Conservation (phyloP, 1,284 basidiomycete genomes). For the Coriolopsis trogii region DNA sequence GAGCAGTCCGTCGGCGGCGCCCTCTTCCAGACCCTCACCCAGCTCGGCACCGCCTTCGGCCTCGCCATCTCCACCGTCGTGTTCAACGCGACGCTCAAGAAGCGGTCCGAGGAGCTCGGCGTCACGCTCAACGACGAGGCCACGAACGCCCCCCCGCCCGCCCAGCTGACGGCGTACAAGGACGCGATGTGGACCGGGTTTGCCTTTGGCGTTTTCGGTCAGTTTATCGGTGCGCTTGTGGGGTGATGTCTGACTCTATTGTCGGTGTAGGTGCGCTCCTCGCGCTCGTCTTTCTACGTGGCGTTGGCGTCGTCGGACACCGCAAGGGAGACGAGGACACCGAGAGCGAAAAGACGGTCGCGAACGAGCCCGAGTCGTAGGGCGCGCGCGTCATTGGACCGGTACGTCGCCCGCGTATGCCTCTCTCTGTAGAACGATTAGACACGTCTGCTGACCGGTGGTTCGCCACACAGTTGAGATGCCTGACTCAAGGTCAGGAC, state of each 20-base stretch:
- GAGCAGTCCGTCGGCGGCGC: slow-evolving; percentile 84
- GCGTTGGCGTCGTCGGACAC: slow-evolving; percentile 63
- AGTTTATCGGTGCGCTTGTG: slow-evolving; percentile 4
- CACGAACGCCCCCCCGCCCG: slow-evolving; percentile 39
- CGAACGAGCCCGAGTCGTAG: neutral
- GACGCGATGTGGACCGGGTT: slow-evolving; percentile 68
- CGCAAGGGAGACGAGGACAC: slow-evolving; percentile 1
- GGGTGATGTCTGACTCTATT: neutral
- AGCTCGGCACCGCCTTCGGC: slow-evolving; percentile 78
- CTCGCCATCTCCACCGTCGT: slow-evolving; percentile 78
- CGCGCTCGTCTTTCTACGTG: slow-evolving; percentile 54
- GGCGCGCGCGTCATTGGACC: no score
- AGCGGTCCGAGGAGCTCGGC: slow-evolving; percentile 35
- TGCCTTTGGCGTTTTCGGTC: slow-evolving; percentile 61
- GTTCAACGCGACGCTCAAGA: slow-evolving; percentile 53
- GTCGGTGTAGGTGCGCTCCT: slow-evolving; percentile 47
- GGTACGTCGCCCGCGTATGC: neutral
- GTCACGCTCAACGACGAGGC: slow-evolving; percentile 33
- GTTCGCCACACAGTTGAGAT: neutral
- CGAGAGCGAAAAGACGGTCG: neutral
- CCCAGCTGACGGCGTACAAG: slow-evolving; percentile 54
- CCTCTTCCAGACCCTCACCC: slow-evolving; percentile 76
- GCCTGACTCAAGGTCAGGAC: neutral
- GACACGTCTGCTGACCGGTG: neutral
- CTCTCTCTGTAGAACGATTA: neutral